Evolutionary conservation across 2,329 filamentous ascomycete genomes (phyloP), one percentile per base, ranked within the genome.

Genomic region (Phoma herbarum): DNA sequence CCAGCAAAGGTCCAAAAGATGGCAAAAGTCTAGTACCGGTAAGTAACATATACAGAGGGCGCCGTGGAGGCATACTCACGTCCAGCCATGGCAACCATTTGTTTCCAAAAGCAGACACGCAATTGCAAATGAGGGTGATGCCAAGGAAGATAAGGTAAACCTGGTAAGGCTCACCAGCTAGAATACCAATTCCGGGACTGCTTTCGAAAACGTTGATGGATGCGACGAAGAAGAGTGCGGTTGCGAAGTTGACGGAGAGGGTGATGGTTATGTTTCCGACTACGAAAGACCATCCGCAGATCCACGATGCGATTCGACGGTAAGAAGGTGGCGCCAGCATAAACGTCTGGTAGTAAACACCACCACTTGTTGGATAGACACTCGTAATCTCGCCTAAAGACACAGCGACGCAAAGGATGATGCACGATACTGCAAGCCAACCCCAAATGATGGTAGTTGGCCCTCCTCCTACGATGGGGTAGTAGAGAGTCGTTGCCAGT

Each of bases 211-310:
- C 80, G 64, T 86, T 84, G 71, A 86, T 78, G 63, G 83, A 85
- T 44, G 79, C 81, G 62, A 84, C 78, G 48, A 85, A 73, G 74
- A 86, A 85, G 14, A 83, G 75, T 3, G 83, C 78, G 14, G 83
- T 84, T 70, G 89, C 90, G 68, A 92, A 93, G 80, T 91, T 91
- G 72, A 92, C 90, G n/a, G 89, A 85, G 16, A 92, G 81, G 0
- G 90, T 92, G 67, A 93, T 93, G 64, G 89, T 92, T 74, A 92
- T 89, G 78, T 93, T 93, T 57, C 90, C 91, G 49, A 92, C 87
- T 18, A 91, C 85, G 72, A 90, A 93, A 20, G 89, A 81, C 90
- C 90, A 93, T 59, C 90, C 90, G 64, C 87, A 90, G 48, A 90
- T 85, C 86, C 88, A 92, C 28, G 87, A 87, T 14, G 88, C 82